Evolutionary conservation across 805 yeast species (phyloP), one percentile per base, ranked within the genome.

Genomic region (Cyberlindnera lachancei): DNA sequence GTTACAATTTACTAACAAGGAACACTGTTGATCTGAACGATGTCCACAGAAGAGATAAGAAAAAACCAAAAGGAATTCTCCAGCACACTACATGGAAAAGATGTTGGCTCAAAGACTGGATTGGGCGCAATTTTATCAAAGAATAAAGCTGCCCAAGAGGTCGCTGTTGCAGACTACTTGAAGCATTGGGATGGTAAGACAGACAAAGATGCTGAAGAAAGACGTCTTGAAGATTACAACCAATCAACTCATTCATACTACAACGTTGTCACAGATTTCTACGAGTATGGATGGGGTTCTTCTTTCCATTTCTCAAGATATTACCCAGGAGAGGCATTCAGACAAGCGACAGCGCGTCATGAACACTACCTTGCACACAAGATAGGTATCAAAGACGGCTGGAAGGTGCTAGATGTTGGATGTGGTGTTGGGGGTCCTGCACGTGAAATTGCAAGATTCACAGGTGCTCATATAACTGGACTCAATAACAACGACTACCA

Each of bases 401-500:
- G 82, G 85, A 77, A 79, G 53, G 98, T 90, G 13, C 71, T 90
- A 48, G 98, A 90, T 57, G 98, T 90, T 36, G 98, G 98, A 29
- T 92, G 98, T 68, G 98, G 98, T 70, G 95, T 90, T 50, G 98
- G 98, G 56, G 98, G 98, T 26, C 98, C 98, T 52, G 96, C 95
- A 15, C 81, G 96, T 61, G 96, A 92, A 66, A 90, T 90, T 53
- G 71, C 81, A 40, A 76, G 95, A 56, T 90, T 90, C 68, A 81
- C 97, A 31, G 86, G 80, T 51, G 80, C 87, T 64, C 65, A 74
- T 49, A 70, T 90, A 56, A 83, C 83, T 41, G 98, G 98, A 31
- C 70, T 90, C 51, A 90, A 90, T 69, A 90, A 92, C 70, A 92
- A 92, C 59, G 98, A 92, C 63, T 92, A 92, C 67, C 94, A 92